Percentiles rank a stretch among this genome's conserved stretches.
Conservation (phyloP, 2,329 filamentous ascomycete genomes). For the Curvularia sp. region DNA sequence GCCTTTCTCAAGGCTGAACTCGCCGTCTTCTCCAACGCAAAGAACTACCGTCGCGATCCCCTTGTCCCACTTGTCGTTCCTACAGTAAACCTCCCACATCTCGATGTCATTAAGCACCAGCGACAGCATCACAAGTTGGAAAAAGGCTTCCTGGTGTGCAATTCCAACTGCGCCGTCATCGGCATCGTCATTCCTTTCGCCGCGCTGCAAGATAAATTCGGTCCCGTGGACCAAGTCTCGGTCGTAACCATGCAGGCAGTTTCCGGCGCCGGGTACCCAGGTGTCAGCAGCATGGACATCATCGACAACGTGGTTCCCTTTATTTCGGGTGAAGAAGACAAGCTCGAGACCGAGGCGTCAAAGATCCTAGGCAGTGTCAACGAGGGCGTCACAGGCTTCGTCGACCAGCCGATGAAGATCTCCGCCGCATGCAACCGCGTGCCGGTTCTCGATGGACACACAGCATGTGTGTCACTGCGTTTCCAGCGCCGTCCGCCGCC, state of each 20-base stretch:
- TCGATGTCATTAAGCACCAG: slow-evolving; percentile 90
- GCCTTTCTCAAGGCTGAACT: slow-evolving; percentile 88
- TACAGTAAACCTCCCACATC: slow-evolving; percentile 88
- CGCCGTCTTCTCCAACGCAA: slow-evolving; percentile 95
- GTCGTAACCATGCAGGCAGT: slow-evolving; percentile 96
- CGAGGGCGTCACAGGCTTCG: slow-evolving; percentile 73
- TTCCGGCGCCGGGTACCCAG: slow-evolving; percentile 89
- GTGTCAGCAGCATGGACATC: slow-evolving; percentile 91
- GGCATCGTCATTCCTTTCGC: slow-evolving; percentile 94
- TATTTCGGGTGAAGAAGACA: slow-evolving; percentile 94
- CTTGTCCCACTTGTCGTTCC: slow-evolving; percentile 92
- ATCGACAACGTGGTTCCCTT: slow-evolving; percentile 95
- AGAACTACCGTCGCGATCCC: slow-evolving; percentile 92
- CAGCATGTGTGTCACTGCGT: slow-evolving; percentile 86
- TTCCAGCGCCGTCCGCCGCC: slow-evolving; percentile 80
- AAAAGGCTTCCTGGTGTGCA: slow-evolving; percentile 94
- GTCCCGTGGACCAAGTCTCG: slow-evolving; percentile 75
- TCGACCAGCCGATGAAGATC: slow-evolving; percentile 78
- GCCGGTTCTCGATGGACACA: slow-evolving; percentile 93
- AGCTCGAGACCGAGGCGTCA: slow-evolving; percentile 90
- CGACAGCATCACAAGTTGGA: slow-evolving; percentile 72
- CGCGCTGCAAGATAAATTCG: slow-evolving; percentile 85
- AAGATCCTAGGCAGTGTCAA: slow-evolving; percentile 89
- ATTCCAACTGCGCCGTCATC: slow-evolving; percentile 97
- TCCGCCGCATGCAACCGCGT: slow-evolving; percentile 92